phyloP scores from a whole-genome alignment of 179 eudicot species.

The Sideroxylon spinosum region DNA sequence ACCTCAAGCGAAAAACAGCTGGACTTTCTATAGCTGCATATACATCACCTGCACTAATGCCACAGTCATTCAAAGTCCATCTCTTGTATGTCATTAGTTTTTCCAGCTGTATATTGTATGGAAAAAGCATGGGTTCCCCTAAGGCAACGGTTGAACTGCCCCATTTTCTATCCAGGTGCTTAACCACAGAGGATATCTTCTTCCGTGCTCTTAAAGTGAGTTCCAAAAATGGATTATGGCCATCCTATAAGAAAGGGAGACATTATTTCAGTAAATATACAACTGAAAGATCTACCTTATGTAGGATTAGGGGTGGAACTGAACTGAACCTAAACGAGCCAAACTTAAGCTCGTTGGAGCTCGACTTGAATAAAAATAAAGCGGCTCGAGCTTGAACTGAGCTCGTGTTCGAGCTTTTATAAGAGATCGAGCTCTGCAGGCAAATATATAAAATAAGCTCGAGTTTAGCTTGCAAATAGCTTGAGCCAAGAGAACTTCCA shows the following conservation, averaged over 20 bases:
- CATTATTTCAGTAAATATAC: background rate
- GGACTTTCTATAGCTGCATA: constrained; percentile 64
- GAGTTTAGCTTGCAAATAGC: too few relatives aligned
- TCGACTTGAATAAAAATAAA: too few relatives aligned
- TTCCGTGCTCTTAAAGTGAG: constrained; percentile 74
- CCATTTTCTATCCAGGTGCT: constrained; percentile 91
- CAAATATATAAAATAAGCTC: too few relatives aligned
- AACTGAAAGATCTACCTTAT: background rate
- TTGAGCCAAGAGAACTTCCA: too few relatives aligned
- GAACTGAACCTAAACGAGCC: too few relatives aligned
- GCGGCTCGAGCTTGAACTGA: too few relatives aligned
- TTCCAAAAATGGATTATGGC: constrained; percentile 85
- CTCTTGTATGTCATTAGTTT: constrained; percentile 39
- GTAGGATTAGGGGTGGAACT: background rate
- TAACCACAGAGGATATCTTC: constrained; percentile 84
- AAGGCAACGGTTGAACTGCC: constrained; percentile 52
- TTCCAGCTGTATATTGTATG: constrained; percentile 47
- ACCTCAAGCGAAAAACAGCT: constrained; percentile 79
- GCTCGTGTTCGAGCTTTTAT: too few relatives aligned
- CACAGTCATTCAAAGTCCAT: constrained; percentile 60
- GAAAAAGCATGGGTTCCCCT: constrained; percentile 75
- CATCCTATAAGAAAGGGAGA: constrained; percentile 48
- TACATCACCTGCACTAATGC: constrained; percentile 63
- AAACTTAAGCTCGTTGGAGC: too few relatives aligned
- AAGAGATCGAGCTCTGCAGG: too few relatives aligned